These are phyloP conservation scores for Pseudodiploospora longispora DNA, from an alignment of 2,329 filamentous ascomycete species.

Conservation along the genomic window DNA sequence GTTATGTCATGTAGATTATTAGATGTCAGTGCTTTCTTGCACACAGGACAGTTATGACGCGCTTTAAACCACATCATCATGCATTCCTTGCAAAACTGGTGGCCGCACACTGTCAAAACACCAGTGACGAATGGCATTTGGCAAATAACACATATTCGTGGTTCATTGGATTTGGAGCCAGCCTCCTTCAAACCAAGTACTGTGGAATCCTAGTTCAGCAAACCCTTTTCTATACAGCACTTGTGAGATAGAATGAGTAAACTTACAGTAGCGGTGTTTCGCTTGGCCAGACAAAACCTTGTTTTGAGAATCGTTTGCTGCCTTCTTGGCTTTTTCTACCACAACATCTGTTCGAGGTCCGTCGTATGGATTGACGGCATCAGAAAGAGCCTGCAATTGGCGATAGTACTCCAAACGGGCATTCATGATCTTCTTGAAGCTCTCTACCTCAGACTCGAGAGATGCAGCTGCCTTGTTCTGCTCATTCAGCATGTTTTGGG, in stretches of 20 bases:
- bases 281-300: slow-evolving; percentile 57
- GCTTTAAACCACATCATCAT: slow-evolving; percentile 69
- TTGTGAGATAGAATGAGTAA: no score
- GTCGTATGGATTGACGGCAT: slow-evolving; percentile 71
- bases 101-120: slow-evolving; percentile 78
- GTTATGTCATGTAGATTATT: slow-evolving; percentile 78
- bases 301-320: slow-evolving; percentile 36
- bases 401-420: slow-evolving; percentile 81
- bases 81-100: slow-evolving; percentile 87
- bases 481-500: slow-evolving; percentile 44
- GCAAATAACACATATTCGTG: slow-evolving; percentile 79
- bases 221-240: no score
- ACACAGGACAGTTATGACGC: slow-evolving; percentile 73
- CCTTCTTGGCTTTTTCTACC: slow-evolving; percentile 25
- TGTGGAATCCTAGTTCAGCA: slow-evolving; percentile 13
- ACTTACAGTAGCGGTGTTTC: slow-evolving; percentile 65
- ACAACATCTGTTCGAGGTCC: slow-evolving; percentile 47
- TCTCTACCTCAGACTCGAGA: slow-evolving; percentile 63
- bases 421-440: slow-evolving; percentile 75
- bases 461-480: slow-evolving; percentile 41
- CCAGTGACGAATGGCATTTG: slow-evolving; percentile 69
- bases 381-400: slow-evolving; percentile 84
- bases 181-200: slow-evolving; percentile 46
- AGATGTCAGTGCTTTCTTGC: slow-evolving; percentile 59
- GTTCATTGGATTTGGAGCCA: slow-evolving; percentile 55